phyloP scores from a whole-genome alignment of 1,284 basidiomycete species.

The Chalciporus sp. region DNA sequence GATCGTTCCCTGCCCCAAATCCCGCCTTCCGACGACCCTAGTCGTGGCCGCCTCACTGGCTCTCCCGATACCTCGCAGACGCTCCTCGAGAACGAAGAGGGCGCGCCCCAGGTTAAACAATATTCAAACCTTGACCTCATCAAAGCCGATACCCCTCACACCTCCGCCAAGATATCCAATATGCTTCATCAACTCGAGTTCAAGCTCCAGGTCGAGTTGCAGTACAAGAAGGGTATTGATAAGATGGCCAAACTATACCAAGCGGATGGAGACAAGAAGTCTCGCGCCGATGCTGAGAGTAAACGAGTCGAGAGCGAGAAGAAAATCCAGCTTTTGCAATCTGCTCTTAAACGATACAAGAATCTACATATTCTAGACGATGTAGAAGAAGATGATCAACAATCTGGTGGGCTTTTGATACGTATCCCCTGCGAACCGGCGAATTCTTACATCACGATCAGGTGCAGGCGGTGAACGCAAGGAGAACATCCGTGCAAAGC shows the following conservation, averaged over 20 bases:
- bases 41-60: conserved; percentile 37
- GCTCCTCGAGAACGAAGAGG: conserved; percentile 40
- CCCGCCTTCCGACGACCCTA: conserved; percentile 51
- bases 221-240: conserved; percentile 98
- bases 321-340: conserved; percentile 92
- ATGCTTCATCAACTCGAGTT: conserved; percentile 99
- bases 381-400: conserved; percentile 75
- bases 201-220: conserved; percentile 97
- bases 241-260: conserved; percentile 97
- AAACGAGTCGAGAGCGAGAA: conserved; percentile 94
- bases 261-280: conserved; percentile 95
- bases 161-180: conserved; percentile 93
- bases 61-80: conserved; percentile 32
- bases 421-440: not conserved
- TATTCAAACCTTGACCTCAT: conserved; percentile 89
- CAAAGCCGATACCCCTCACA: conserved; percentile 96
- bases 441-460: conserved; percentile 37
- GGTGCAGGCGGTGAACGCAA: conserved; percentile 88
- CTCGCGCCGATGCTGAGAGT: conserved; percentile 87
- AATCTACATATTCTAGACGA: conserved; percentile 93
- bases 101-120: conserved; percentile 56
- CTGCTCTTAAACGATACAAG: conserved; percentile 96
- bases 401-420: conserved; percentile 42
- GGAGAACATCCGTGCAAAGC: conserved; percentile 88
- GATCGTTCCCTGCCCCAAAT: conserved; percentile 44